A percentile compares a stretch with the other conserved stretches of the same genome.
Evolutionary conservation across 192 early-diverging fungal species (phyloP).

Genomic region (Diversispora epigaea): DNA sequence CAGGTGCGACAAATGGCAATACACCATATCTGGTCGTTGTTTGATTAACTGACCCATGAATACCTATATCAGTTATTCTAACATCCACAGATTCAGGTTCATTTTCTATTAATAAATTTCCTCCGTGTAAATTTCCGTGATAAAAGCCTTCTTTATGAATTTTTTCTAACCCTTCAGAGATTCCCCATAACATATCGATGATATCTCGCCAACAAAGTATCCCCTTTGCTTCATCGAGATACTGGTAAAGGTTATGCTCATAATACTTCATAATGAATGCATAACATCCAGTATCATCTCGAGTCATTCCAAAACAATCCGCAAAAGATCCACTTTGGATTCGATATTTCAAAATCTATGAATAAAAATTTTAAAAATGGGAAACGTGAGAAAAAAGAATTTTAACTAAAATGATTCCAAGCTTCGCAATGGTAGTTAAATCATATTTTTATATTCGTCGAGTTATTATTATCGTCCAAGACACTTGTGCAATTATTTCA

Average conservation of each 20-base stretch:
- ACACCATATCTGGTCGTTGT: no score
- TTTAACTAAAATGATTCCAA: background rate
- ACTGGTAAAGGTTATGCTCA: background rate
- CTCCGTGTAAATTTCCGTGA: no score
- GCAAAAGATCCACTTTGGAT: background rate
- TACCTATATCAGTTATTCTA: no score
- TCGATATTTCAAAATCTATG: background rate
- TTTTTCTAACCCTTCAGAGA: background rate
- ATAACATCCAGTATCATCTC: slow-evolving; percentile 1
- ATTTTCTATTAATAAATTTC: no score
- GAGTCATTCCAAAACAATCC: background rate
- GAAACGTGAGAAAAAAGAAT: background rate
- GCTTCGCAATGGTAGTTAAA: background rate
- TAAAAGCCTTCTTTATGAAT: slow-evolving; percentile 12
- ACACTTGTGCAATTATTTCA: background rate
- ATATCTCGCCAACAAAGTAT: background rate
- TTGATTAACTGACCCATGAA: no score
- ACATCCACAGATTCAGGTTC: no score
- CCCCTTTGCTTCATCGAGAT: background rate
- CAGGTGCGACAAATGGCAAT: no score
- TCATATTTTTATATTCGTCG: background rate
- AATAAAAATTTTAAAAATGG: background rate
- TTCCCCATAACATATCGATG: slow-evolving; percentile 1
- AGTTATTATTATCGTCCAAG: background rate
- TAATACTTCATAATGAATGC: slow-evolving; percentile 13